Base-by-base conservation (phyloP, 192 early-diverging fungal species). In the Kickxella alabastrina region DNA sequence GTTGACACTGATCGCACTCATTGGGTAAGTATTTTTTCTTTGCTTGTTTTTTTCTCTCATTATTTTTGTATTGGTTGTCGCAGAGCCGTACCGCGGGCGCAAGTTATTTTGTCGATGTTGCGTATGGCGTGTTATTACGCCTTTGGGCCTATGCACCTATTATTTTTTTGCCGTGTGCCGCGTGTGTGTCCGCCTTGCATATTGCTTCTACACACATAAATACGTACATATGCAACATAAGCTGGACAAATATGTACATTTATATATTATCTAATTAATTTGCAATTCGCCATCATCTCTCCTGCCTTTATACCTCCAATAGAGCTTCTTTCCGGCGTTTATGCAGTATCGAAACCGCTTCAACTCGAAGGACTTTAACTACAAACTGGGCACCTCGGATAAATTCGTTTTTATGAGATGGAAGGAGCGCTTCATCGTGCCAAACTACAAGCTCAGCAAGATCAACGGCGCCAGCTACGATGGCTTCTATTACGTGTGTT, bases 361-460 rank as follows among this genome's bases (percentile, higher is more conserved):
- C 32, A 65, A 73, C 47, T 19, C 54, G 44, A 40, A 38, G 15
- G 60, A 62, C 45, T 67, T 68, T 61, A 31, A 28, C 21, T 78
- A 72, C 62, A 49, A 62, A 50, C 82, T 83, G 47, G 58, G 52
- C 35, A 47, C 62, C 15, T 65, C 72, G 1, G 83, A 90, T 76
- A 75, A 79, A 31, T 53, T 47, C 43, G 68, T 91, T 7, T 91
- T 87, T 59, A 91, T 91, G 88, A 78, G 88, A 23, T 91, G 88
- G 88, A 91, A 91, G 83, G 88, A 91, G 64, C 85, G 85, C 57
- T 91, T 89, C 72, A 68, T 91, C 39, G 83, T 91, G 6, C 88
- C 88, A 27, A 85, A 91, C 74, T 85, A 89, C 79, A 68, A 71
- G 48, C 82, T 89, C 49, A 83, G 75, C 55, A 54, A 68, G 27